These are phyloP conservation scores for Spatholobus suberectus DNA, from an alignment of 306 rosid species.

Conservation along the genomic window DNA sequence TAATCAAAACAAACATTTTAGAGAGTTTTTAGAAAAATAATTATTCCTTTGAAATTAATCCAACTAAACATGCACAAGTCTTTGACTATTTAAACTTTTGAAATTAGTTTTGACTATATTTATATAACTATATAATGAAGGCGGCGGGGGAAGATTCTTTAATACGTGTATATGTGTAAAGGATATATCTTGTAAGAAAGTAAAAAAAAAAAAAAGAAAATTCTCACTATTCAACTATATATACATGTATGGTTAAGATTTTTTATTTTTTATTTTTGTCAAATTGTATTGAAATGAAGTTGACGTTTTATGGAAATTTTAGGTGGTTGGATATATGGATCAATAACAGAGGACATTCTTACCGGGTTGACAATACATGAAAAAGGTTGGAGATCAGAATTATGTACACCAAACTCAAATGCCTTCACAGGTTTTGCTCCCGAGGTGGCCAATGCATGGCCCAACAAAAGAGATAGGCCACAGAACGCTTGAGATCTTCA, in stretches of 20 bases:
- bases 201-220: too few relatives aligned
- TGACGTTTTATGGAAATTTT: not conserved
- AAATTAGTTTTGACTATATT: not conserved
- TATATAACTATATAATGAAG: not conserved
- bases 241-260: too few relatives aligned
- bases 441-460: conserved; percentile 51
- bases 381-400: conserved; percentile 75
- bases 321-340: conserved; percentile 60
- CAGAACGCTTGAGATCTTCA: conserved; percentile 63
- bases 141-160: too few relatives aligned
- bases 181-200: too few relatives aligned
- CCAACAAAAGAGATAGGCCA: conserved; percentile 77
- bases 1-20: not conserved
- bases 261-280: too few relatives aligned
- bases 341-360: conserved; percentile 54
- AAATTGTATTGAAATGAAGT: not conserved
- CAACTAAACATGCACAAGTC: not conserved
- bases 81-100: not conserved
- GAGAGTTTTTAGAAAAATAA: too few relatives aligned
- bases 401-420: conserved; percentile 44
- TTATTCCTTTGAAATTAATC: not conserved
- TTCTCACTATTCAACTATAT: too few relatives aligned
- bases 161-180: not conserved
- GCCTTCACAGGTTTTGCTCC: conserved; percentile 72
- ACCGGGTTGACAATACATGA: conserved; percentile 65